These are phyloP conservation scores for Phaffomyces thermotolerans DNA, from an alignment of 805 yeast species.

Conservation along the genomic window DNA sequence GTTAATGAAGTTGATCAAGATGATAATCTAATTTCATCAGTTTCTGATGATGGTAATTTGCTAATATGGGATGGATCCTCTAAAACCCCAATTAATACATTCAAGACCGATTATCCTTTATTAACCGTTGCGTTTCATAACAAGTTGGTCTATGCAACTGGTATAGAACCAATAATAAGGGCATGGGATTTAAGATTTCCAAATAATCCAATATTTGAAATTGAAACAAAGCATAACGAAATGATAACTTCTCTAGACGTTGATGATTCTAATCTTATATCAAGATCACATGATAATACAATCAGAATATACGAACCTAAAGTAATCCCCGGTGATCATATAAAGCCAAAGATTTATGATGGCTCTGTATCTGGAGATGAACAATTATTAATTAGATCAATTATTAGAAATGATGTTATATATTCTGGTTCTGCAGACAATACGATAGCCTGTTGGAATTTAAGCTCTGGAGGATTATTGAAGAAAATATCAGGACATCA, in stretches of 20 bases:
- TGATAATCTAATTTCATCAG: constrained; percentile 39
- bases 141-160: constrained; percentile 45
- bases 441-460: constrained; percentile 54
- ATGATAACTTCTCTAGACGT: constrained; percentile 49
- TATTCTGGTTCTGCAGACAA: constrained; percentile 60
- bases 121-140: constrained; percentile 43
- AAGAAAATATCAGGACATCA: constrained; percentile 51
- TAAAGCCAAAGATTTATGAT: constrained; percentile 41
- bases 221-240: constrained; percentile 38
- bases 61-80: constrained; percentile 59
- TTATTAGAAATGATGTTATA: constrained; percentile 34
- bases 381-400: constrained; percentile 42
- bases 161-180: constrained; percentile 57
- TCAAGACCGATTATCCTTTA: constrained; percentile 50
- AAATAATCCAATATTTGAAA: constrained; percentile 37
- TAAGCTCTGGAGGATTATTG: constrained; percentile 38
- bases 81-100: constrained; percentile 33
- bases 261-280: constrained; percentile 38
- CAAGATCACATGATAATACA: constrained; percentile 51
- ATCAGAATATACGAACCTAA: constrained; percentile 50
- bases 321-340: constrained; percentile 28
- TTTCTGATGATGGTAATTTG: constrained; percentile 58
- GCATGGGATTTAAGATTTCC: constrained; percentile 51
- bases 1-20: constrained; percentile 47
- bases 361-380: constrained; percentile 54